Evolutionary conservation across 495 filamentous ascomycete species (phyloP).

Genomic region (Penicillium malachiteum): DNA sequence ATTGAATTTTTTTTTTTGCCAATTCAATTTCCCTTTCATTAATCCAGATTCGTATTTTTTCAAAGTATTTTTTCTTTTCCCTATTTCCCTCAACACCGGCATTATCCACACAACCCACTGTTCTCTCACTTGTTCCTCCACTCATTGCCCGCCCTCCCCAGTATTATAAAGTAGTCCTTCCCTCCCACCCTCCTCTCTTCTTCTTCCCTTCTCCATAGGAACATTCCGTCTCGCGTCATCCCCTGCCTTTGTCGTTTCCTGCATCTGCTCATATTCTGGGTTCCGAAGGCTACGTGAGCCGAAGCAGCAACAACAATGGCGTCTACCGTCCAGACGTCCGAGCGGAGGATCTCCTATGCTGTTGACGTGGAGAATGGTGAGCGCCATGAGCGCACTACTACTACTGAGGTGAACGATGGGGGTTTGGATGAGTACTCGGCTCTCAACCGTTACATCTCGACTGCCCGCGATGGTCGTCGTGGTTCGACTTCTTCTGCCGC

Average conservation of each 20-base stretch:
- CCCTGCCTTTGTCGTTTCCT: conserved; percentile 33
- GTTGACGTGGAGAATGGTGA: conserved; percentile 53
- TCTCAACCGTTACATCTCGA: conserved; percentile 65
- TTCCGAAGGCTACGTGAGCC: conserved; percentile 46
- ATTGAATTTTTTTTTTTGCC: conserved; percentile 7
- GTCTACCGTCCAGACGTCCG: conserved; percentile 16
- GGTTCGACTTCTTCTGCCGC: conserved; percentile 54
- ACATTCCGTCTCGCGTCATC: conserved; percentile 47
- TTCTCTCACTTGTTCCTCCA: conserved; percentile 24
- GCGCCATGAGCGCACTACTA: conserved; percentile 28
- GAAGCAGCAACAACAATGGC: conserved; percentile 50
- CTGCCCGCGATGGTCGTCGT: conserved; percentile 59
- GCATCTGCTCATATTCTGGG: conserved; percentile 44
- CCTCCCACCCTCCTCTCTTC: conserved; percentile 24
- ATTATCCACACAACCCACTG: conserved; percentile 30
- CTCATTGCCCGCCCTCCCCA: conserved; percentile 13
- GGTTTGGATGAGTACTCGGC: conserved; percentile 53
- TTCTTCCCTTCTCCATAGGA: conserved; percentile 37
- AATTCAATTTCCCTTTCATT: conserved; percentile 1
- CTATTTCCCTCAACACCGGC: conserved; percentile 21
- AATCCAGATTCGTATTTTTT: no score
- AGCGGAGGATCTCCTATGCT: conserved; percentile 56
- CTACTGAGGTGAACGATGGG: conserved; percentile 28
- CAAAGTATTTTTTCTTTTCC: no score
- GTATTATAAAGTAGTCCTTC: conserved; percentile 39